These are phyloP conservation scores for Kernera saxatilis DNA, from an alignment of 345 rosid genomes.

Conservation along the genomic window DNA sequence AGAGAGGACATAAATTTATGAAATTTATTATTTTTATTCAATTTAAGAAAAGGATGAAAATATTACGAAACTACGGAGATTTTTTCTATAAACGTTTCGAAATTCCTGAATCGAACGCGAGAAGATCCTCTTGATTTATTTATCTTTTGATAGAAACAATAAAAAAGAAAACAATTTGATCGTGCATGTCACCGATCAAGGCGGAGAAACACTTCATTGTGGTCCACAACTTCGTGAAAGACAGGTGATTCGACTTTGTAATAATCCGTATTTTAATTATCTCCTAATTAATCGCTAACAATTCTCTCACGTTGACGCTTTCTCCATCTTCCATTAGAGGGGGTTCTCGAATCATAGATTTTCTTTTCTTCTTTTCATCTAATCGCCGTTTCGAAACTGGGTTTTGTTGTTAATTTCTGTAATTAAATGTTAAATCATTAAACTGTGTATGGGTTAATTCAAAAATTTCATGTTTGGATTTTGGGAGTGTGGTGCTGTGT, in stretches of 20 bases:
- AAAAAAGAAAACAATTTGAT: not conserved
- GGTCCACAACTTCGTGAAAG: constrained; percentile 40
- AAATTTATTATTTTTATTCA: not conserved
- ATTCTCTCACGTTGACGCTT: constrained; percentile 31
- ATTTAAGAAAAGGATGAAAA: not conserved
- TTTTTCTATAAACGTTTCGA: constrained; percentile 6
- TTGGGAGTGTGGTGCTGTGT: constrained; percentile 22
- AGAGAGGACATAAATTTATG: not conserved
- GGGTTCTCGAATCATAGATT: not conserved
- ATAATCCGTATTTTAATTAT: constrained; percentile 25
- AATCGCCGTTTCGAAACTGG: not conserved
- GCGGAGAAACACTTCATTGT: constrained; percentile 33
- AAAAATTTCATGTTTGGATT: not conserved
- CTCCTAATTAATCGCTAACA: constrained; percentile 29
- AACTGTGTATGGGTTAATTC: not conserved
- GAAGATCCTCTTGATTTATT: not conserved
- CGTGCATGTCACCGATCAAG: constrained; percentile 31
- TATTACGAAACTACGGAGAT: not conserved
- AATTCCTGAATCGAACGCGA: not conserved
- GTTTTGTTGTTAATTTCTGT: not conserved
- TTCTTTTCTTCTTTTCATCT: constrained; percentile 12
- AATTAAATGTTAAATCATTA: not conserved
- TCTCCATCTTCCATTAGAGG: constrained; percentile 26
- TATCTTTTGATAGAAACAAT: not conserved
- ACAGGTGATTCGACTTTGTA: constrained; percentile 30